Evolutionary conservation across 164 flowering plant species (phyloP).

Genomic region (Malania oleifera): DNA sequence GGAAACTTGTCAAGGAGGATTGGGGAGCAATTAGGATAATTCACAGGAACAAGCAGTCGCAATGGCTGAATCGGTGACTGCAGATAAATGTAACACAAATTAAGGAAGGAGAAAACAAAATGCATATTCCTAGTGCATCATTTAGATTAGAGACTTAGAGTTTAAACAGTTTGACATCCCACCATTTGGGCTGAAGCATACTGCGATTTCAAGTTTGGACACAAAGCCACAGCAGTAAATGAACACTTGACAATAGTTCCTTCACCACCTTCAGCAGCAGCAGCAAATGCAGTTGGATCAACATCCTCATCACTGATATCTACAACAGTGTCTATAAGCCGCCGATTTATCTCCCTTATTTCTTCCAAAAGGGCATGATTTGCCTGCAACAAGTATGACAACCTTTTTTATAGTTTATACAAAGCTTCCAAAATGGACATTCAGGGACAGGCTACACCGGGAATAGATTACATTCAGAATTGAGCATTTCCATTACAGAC

Average conservation of each 20-base stretch:
- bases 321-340: constrained; percentile 80
- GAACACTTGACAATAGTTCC: constrained; percentile 84
- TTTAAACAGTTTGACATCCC: constrained; percentile 15
- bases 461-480: no score
- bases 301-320: constrained; percentile 68
- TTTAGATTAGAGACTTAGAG: not conserved
- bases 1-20: constrained; percentile 78
- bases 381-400: constrained; percentile 38
- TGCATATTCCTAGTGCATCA: not conserved
- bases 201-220: constrained; percentile 68
- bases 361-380: constrained; percentile 75
- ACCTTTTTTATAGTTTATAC: no score
- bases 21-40: constrained; percentile 86
- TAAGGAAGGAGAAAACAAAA: constrained; percentile 7
- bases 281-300: constrained; percentile 50
- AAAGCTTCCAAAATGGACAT: no score
- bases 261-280: constrained; percentile 58
- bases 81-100: constrained; percentile 17
- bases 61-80: constrained; percentile 86
- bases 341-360: constrained; percentile 68
- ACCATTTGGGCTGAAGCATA: constrained; percentile 76
- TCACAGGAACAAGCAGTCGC: constrained; percentile 67
- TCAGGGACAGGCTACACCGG: not conserved
- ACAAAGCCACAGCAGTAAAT: constrained; percentile 73
- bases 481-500: no score